These are phyloP conservation scores for Kingdonia uniflora DNA, from an alignment of 164 flowering plant genomes.

Conservation along the genomic window DNA sequence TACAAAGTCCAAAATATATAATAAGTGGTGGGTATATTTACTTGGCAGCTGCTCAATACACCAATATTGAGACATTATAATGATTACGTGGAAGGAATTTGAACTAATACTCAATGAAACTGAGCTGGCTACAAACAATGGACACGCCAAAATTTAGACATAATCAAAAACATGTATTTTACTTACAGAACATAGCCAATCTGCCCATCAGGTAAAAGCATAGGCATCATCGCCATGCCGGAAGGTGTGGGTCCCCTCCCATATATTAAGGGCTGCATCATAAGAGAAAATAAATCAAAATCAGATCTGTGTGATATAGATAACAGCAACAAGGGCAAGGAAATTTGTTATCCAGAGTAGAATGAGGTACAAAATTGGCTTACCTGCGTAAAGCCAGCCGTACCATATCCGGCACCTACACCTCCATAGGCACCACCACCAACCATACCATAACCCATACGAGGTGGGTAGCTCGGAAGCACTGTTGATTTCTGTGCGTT, in stretches of 20 bases:
- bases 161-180: background rate
- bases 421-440: conserved; percentile 57
- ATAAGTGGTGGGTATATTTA: too few relatives aligned
- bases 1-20: too few relatives aligned
- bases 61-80: too few relatives aligned
- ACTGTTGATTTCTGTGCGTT: conserved; percentile 41
- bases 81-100: too few relatives aligned
- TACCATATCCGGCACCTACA: conserved; percentile 53
- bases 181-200: conserved; percentile 89
- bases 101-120: too few relatives aligned
- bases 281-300: background rate
- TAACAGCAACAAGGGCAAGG: too few relatives aligned
- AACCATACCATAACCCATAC: conserved; percentile 52
- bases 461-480: conserved; percentile 52
- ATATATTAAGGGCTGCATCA: conserved; percentile 67
- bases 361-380: background rate
- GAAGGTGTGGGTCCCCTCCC: conserved; percentile 67
- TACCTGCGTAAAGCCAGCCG: conserved; percentile 55
- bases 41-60: too few relatives aligned
- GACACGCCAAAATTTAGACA: too few relatives aligned
- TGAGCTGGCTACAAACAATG: background rate
- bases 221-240: conserved; percentile 93
- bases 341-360: too few relatives aligned
- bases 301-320: background rate
- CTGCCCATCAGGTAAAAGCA: conserved; percentile 84